Percentiles rank a stretch among this genome's conserved stretches.
These are phyloP conservation scores for Hippophae tibetana DNA, from an alignment of 306 rosid genomes.

Conservation along the genomic window DNA sequence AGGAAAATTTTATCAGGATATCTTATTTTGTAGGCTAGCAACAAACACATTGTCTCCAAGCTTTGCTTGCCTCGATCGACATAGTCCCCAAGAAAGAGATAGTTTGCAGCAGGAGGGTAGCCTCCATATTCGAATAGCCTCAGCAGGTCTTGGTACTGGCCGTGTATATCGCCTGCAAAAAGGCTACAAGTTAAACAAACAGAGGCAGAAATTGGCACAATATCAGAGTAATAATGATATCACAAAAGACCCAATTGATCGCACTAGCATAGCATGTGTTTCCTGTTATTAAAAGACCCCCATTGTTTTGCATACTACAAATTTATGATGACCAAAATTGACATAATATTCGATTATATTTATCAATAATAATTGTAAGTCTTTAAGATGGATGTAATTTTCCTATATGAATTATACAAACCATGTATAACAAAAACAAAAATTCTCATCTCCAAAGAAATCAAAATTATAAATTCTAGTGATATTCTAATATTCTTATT, in stretches of 20 bases:
- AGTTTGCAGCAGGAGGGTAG: constrained; percentile 65
- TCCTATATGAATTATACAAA: no score
- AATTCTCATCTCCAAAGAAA: not conserved
- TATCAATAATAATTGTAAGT: no score
- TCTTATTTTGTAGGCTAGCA: constrained; percentile 69
- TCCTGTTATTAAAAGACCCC: no score
- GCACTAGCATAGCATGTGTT: no score
- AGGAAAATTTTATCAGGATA: constrained; percentile 55
- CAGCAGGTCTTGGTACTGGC: constrained; percentile 68
- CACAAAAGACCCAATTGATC: no score
- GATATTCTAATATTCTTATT: not conserved
- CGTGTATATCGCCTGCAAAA: constrained; percentile 79
- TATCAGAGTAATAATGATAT: no score
- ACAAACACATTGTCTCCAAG: constrained; percentile 80
- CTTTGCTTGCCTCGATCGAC: constrained; percentile 91
- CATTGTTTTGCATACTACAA: no score
- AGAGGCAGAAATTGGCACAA: constrained; percentile 6
- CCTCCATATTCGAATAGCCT: constrained; percentile 70
- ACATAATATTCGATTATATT: no score
- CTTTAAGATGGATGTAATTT: no score
- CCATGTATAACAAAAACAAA: not conserved
- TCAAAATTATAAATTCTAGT: constrained; percentile 1
- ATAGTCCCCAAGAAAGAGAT: constrained; percentile 76
- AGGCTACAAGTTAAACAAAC: constrained; percentile 23
- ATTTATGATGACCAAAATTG: no score